A percentile compares a stretch with the other conserved stretches of the same genome.
Conservation (phyloP, 495 filamentous ascomycete genomes). For the Penicillium herquei region DNA sequence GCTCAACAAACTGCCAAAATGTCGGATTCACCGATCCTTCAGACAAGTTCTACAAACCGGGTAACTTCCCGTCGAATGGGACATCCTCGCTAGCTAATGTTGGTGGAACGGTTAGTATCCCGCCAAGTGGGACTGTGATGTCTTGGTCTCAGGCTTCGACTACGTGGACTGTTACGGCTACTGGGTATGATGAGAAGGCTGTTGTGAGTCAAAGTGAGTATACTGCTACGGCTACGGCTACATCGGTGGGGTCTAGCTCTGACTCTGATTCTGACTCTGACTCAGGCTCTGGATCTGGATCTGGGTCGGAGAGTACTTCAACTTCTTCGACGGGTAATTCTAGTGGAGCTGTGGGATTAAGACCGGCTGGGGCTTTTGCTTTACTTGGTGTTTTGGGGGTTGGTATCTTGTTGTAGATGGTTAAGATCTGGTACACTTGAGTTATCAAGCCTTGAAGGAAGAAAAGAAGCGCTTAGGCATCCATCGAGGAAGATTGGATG, state of each 20-base stretch:
- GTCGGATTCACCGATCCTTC: conserved; percentile 18
- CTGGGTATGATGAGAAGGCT: conserved; percentile 23
- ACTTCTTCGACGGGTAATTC: too few species aligned
- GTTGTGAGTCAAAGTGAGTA: conserved; percentile 22
- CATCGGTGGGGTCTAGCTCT: conserved; percentile 1
- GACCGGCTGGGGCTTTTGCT: too few species aligned
- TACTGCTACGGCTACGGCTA: conserved; percentile 18
- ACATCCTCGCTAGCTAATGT: conserved; percentile 21
- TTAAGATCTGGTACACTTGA: too few species aligned
- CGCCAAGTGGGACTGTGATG: conserved; percentile 24
- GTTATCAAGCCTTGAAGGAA: too few species aligned
- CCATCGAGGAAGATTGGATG: too few species aligned
- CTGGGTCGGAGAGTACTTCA: too few species aligned
- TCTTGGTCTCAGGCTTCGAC: conserved; percentile 26
- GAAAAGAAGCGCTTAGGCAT: too few species aligned
- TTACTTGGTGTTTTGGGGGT: too few species aligned
- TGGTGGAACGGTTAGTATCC: conserved; percentile 22
- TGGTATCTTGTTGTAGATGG: too few species aligned
- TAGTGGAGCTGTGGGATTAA: too few species aligned
- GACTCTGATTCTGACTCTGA: not conserved
- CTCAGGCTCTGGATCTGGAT: too few species aligned
- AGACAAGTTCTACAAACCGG: conserved; percentile 28
- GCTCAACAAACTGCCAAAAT: conserved; percentile 10
- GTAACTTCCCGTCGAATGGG: conserved; percentile 21
- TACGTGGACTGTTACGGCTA: conserved; percentile 26